Evolutionary conservation across 1,284 basidiomycete species (phyloP).

Genomic region (Afroboletus lepidellus): DNA sequence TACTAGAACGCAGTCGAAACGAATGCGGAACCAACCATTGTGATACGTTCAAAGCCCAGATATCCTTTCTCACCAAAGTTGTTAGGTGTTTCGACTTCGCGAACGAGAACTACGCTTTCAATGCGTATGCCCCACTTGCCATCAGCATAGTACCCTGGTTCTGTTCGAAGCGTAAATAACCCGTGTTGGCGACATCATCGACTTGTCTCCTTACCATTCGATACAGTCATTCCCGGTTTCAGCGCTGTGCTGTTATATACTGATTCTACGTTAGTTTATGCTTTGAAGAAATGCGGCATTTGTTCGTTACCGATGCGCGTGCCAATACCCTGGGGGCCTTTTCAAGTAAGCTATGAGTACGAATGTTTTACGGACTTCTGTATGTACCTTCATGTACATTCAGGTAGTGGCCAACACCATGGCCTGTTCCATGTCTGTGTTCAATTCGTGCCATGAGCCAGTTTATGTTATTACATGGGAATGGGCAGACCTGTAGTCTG

Average conservation of each 20-base stretch:
- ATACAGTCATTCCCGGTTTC: constrained; percentile 85
- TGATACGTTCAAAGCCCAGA: constrained; percentile 82
- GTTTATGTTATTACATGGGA: background rate
- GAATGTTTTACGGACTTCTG: background rate
- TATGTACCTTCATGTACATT: constrained; percentile 83
- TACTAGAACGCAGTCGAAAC: constrained; percentile 2
- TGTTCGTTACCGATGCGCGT: constrained; percentile 59
- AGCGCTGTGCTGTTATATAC: constrained; percentile 69
- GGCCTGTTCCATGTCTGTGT: constrained; percentile 83
- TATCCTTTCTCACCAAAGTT: constrained; percentile 89
- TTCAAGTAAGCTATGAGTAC: constrained; percentile 1
- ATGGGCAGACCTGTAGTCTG: constrained; percentile 44
- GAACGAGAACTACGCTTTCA: constrained; percentile 84
- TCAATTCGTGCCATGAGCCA: background rate
- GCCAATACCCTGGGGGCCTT: constrained; percentile 84
- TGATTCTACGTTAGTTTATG: constrained; percentile 24
- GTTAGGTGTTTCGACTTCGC: constrained; percentile 69
- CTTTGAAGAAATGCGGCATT: background rate
- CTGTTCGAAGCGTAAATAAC: constrained; percentile 30
- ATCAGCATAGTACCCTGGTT: constrained; percentile 94
- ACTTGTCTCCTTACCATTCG: constrained; percentile 57
- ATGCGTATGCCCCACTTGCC: constrained; percentile 93
- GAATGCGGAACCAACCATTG: constrained; percentile 54
- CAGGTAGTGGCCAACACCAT: constrained; percentile 90
- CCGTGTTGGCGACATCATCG: background rate